A percentile compares a stretch with the other conserved stretches of the same genome.
Conservation (phyloP, 169 alveolate species). For the Cryptosporidium canis region DNA sequence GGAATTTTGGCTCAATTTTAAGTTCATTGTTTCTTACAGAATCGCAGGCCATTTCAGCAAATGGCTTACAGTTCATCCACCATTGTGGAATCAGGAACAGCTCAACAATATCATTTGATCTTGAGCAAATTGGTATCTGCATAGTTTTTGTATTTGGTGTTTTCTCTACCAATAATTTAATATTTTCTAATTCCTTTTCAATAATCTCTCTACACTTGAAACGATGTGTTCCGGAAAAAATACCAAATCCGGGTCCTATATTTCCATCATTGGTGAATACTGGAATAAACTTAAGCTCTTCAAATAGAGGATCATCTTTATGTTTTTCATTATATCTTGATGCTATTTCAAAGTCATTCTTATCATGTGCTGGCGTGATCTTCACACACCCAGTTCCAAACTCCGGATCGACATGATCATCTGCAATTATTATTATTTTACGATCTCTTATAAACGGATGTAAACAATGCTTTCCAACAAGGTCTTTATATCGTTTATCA, state of each 20-base stretch:
- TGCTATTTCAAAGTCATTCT: slow-evolving; percentile 97
- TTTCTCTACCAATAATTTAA: slow-evolving; percentile 86
- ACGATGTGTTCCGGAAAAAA: slow-evolving; percentile 94
- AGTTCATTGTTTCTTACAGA: slow-evolving; percentile 93
- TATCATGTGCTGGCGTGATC: slow-evolving; percentile 99
- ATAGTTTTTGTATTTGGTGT: slow-evolving; percentile 91
- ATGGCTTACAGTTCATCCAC: slow-evolving; percentile 96
- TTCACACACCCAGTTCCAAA: slow-evolving; percentile 99
- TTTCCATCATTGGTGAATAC: slow-evolving; percentile 96
- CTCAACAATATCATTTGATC: slow-evolving; percentile 98
- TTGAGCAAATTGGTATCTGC: slow-evolving; percentile 97
- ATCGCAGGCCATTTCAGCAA: slow-evolving; percentile 91
- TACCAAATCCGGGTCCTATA: slow-evolving; percentile 94
- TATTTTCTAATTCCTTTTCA: slow-evolving; percentile 90
- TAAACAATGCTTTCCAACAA: slow-evolving; percentile 94
- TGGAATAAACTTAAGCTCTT: slow-evolving; percentile 85
- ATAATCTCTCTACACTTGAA: slow-evolving; percentile 94
- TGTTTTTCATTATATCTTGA: slow-evolving; percentile 88
- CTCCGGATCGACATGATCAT: slow-evolving; percentile 94
- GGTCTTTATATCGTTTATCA: slow-evolving; percentile 91
- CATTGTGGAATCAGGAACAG: slow-evolving; percentile 98
- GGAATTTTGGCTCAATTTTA: slow-evolving; percentile 91
- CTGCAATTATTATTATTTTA: slow-evolving; percentile 93
- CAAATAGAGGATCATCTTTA: background rate
- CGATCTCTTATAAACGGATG: slow-evolving; percentile 98